Evolutionary conservation across 2,329 filamentous ascomycete genomes (phyloP), one percentile per base, ranked within the genome.

Genomic region (Cephalotrichum gorgonifer): DNA sequence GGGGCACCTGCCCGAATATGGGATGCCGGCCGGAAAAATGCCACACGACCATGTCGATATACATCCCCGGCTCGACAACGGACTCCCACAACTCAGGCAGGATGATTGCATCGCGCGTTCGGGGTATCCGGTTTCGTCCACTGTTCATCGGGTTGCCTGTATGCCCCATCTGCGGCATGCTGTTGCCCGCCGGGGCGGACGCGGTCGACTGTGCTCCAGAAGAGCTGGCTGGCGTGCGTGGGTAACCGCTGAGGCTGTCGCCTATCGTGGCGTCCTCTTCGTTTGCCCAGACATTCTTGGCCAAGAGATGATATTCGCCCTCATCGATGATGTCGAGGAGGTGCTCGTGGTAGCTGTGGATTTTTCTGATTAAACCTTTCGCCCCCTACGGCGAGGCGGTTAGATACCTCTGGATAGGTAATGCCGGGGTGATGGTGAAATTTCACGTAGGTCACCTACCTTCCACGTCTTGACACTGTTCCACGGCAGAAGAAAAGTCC

Each of bases 71-170:
- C 48, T 54, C 51, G 25, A 53, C 31, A 22, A 54, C 17, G 17
- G 48, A 43, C 5, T 54, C 53, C 53, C 53, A 54, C 5, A 53
- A 50, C 50, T 54, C 51, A 7, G 51, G 53, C 12, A 54, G 35
- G 30, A 54, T 47, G 5, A 50, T 46, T 11, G 46, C 46, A 12
- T 48, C 39, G 26, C 38, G 46, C 3, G 46, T 48, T 11, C 28
- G 39, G 15, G 14, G 35, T 6, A 39, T 39, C n/a, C 17, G n/a
- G n/a, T 22, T 39, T 6, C 35, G n/a, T n/a, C 35, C 17, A 8
- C 35, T 20, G 8, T 4, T 39, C 17, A 22, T 39, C 17, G 35
- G 35, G 35, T 39, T 39, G n/a, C 22, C 12, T 9, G 35, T 7
- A 11, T 2, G 17, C 6, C 7, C 35, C n/a, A 11, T n/a, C 17